Conservation (phyloP, 129 eudicot genomes). For the Escallonia rubra region DNA sequence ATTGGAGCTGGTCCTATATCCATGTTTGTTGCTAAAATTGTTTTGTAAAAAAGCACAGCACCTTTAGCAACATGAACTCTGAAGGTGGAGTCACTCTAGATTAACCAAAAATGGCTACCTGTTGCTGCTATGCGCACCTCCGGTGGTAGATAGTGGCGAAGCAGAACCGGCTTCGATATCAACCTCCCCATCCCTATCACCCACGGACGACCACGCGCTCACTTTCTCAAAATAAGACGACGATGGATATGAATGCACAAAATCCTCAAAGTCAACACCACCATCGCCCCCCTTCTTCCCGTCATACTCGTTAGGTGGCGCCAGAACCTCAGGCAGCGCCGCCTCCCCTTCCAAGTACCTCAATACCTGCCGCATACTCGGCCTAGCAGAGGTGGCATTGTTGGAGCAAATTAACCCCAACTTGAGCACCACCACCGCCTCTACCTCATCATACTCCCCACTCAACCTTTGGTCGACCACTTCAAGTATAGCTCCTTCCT, state of each 20-base stretch:
- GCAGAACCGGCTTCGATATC: constrained; percentile 47
- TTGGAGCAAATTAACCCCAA: constrained; percentile 68
- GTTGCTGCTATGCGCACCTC: background rate
- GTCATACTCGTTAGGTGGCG: constrained; percentile 33
- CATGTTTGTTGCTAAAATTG: too few species aligned
- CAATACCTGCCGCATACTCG: constrained; percentile 64
- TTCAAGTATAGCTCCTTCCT: constrained; percentile 37
- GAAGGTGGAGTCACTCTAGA: too few species aligned
- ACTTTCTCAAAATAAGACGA: constrained; percentile 46
- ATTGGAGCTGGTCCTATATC: too few species aligned
- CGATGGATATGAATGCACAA: constrained; percentile 53
- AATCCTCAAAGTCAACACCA: constrained; percentile 48
- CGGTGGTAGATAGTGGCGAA: constrained; percentile 24
- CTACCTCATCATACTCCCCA: constrained; percentile 48
- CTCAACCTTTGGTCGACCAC: constrained; percentile 57
- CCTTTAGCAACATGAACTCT: too few species aligned
- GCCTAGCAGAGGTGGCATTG: constrained; percentile 37
- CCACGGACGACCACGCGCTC: constrained; percentile 34
- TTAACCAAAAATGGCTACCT: constrained; percentile 10
- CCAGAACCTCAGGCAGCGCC: constrained; percentile 35
- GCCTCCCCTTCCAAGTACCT: constrained; percentile 76
- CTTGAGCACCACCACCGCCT: constrained; percentile 48
- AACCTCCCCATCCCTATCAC: constrained; percentile 29
- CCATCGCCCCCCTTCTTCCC: constrained; percentile 22
- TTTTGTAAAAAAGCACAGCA: too few species aligned